Evolutionary conservation across 352 stramenopile genomes (phyloP).

Genomic region (Phytophthora tentaculata): DNA sequence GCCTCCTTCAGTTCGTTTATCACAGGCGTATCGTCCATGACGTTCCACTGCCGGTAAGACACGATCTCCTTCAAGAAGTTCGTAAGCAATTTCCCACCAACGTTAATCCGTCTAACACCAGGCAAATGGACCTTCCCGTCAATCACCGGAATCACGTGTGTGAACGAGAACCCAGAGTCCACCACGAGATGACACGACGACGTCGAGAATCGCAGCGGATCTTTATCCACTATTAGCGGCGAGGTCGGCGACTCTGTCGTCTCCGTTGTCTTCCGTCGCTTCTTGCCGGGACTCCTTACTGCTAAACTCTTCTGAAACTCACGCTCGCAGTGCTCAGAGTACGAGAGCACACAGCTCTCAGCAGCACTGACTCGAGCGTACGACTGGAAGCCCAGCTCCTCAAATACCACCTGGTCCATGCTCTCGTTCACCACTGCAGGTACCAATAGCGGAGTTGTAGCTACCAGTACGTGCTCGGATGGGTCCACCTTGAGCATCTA

Average conservation of each 20-base stretch:
- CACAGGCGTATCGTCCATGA: slow-evolving; percentile 91
- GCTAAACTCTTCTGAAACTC: slow-evolving; percentile 19
- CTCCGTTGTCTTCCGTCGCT: slow-evolving; percentile 24
- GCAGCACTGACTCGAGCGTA: slow-evolving; percentile 58
- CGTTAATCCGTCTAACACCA: slow-evolving; percentile 84
- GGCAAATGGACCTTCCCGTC: slow-evolving; percentile 54
- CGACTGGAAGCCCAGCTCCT: slow-evolving; percentile 68
- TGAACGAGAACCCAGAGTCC: slow-evolving; percentile 96
- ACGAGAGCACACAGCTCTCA: slow-evolving; percentile 73
- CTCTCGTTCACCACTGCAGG: slow-evolving; percentile 62
- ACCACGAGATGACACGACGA: slow-evolving; percentile 86
- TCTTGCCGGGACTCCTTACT: slow-evolving; percentile 23
- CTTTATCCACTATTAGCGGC: slow-evolving; percentile 12
- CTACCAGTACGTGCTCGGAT: slow-evolving; percentile 57
- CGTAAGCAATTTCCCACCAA: slow-evolving; percentile 96
- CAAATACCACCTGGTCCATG: slow-evolving; percentile 86
- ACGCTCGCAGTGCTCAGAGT: slow-evolving; percentile 45
- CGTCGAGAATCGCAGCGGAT: slow-evolving; percentile 44
- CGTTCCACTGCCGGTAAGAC: slow-evolving; percentile 96
- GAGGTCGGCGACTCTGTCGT: neutral
- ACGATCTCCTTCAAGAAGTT: slow-evolving; percentile 98
- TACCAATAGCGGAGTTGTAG: slow-evolving; percentile 64
- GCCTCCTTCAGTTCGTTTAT: slow-evolving; percentile 90
- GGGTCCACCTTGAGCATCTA: slow-evolving; percentile 59
- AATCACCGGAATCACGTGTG: slow-evolving; percentile 93